These are phyloP conservation scores for Aspergillus conjunctus DNA, from an alignment of 495 filamentous ascomycete species.

Conservation along the genomic window DNA sequence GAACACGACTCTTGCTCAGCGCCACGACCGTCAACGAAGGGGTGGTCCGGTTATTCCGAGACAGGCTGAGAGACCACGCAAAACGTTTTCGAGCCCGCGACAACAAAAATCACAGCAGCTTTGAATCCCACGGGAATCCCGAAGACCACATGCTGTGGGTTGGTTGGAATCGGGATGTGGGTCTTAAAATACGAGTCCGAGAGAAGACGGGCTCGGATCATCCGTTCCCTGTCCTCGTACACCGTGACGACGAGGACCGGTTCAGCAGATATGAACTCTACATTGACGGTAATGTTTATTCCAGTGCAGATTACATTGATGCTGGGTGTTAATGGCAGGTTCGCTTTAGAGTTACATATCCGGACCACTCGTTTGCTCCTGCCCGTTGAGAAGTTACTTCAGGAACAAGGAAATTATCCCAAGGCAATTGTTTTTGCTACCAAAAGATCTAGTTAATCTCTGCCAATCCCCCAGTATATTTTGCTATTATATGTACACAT, in stretches of 20 bases:
- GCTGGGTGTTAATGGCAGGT: not conserved
- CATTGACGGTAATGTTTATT: slow-evolving; percentile 53
- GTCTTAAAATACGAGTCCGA: slow-evolving; percentile 58
- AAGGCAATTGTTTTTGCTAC: slow-evolving; percentile 52
- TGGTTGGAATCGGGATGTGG: slow-evolving; percentile 54
- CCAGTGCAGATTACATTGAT: not conserved
- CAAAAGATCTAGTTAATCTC: slow-evolving; percentile 8
- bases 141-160: slow-evolving; percentile 56
- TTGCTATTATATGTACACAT: no score
- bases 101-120: not conserved
- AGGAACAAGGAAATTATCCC: slow-evolving; percentile 55
- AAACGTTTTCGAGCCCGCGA: not conserved
- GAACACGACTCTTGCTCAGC: slow-evolving; percentile 55
- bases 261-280: slow-evolving; percentile 59
- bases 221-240: slow-evolving; percentile 45
- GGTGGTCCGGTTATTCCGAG: slow-evolving; percentile 64
- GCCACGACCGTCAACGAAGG: slow-evolving; percentile 65
- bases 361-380: slow-evolving; percentile 60
- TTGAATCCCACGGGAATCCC: not conserved
- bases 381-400: slow-evolving; percentile 57
- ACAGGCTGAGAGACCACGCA: slow-evolving; percentile 63
- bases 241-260: slow-evolving; percentile 59
- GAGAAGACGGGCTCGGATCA: slow-evolving; percentile 34
- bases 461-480: no score
- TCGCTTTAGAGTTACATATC: slow-evolving; percentile 57